A percentile compares a stretch with the other conserved stretches of the same genome.
Conservation (phyloP, 2,329 filamentous ascomycete genomes). For the Sporothrix protearum region DNA sequence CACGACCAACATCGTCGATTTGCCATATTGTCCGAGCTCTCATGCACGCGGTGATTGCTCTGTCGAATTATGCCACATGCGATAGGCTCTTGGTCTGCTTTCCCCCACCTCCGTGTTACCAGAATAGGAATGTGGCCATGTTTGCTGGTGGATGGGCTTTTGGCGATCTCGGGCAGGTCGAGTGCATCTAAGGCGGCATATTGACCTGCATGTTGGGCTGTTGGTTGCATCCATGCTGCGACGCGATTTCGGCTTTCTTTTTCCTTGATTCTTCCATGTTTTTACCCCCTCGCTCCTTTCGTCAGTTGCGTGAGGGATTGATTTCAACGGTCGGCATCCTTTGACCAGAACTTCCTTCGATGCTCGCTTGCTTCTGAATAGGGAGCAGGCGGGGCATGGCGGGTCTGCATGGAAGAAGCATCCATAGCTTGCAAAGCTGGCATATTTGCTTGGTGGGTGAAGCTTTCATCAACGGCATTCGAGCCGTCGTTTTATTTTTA, state of each 20-base stretch:
- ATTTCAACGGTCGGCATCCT: neutral
- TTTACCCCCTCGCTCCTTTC: neutral
- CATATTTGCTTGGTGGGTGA: neutral
- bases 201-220: neutral
- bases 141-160: neutral
- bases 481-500: neutral
- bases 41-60: neutral
- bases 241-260: neutral
- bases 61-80: neutral
- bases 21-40: neutral
- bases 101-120: neutral
- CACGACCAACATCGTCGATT: neutral
- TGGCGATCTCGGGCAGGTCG: constrained; percentile 1
- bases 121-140: neutral
- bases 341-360: neutral
- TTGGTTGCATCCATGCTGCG: neutral
- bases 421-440: neutral
- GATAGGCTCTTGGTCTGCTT: neutral
- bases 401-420: neutral
- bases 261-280: neutral
- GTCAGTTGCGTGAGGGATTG: neutral
- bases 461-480: neutral
- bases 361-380: neutral
- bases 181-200: neutral
- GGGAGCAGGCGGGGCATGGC: neutral